Percentiles rank a stretch among this genome's conserved stretches.
phyloP scores from a whole-genome alignment of 2,329 filamentous ascomycete genomes.

The Aspergillus clavatus region DNA sequence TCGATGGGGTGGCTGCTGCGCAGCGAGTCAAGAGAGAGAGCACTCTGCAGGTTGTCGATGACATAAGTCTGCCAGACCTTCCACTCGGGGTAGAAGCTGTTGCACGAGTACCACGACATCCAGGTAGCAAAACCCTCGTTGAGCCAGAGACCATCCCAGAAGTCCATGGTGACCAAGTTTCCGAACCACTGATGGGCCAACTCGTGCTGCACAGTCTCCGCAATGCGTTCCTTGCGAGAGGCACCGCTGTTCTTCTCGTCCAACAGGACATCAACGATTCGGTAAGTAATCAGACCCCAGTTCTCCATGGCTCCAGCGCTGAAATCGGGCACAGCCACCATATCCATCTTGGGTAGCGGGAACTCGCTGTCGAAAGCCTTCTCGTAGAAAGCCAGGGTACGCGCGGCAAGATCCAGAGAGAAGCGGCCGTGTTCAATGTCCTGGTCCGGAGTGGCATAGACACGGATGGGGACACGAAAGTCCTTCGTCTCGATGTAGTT shows the following conservation, averaged over 20 bases:
- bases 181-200: slow-evolving; percentile 98
- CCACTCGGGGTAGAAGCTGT: slow-evolving; percentile 95
- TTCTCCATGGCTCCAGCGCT: slow-evolving; percentile 97
- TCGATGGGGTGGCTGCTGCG: slow-evolving; percentile 95
- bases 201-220: slow-evolving; percentile 94
- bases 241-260: slow-evolving; percentile 90
- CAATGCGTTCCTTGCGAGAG: slow-evolving; percentile 84
- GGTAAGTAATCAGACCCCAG: slow-evolving; percentile 93
- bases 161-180: slow-evolving; percentile 96
- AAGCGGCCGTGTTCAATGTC: slow-evolving; percentile 89
- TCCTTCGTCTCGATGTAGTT: slow-evolving; percentile 88
- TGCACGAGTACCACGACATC: slow-evolving; percentile 93
- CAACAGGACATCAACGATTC: slow-evolving; percentile 82
- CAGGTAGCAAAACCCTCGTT: slow-evolving; percentile 90
- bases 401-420: slow-evolving; percentile 82
- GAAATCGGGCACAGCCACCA: slow-evolving; percentile 94
- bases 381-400: slow-evolving; percentile 90
- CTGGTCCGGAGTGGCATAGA: slow-evolving; percentile 88
- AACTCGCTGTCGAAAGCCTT: slow-evolving; percentile 86
- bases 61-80: slow-evolving; percentile 97
- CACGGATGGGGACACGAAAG: slow-evolving; percentile 86
- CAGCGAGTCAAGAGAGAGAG: slow-evolving; percentile 80
- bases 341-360: slow-evolving; percentile 90
- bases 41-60: slow-evolving; percentile 83
- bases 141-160: slow-evolving; percentile 96